phyloP scores from a whole-genome alignment of 306 rosid species.

The Trifolium dubium region DNA sequence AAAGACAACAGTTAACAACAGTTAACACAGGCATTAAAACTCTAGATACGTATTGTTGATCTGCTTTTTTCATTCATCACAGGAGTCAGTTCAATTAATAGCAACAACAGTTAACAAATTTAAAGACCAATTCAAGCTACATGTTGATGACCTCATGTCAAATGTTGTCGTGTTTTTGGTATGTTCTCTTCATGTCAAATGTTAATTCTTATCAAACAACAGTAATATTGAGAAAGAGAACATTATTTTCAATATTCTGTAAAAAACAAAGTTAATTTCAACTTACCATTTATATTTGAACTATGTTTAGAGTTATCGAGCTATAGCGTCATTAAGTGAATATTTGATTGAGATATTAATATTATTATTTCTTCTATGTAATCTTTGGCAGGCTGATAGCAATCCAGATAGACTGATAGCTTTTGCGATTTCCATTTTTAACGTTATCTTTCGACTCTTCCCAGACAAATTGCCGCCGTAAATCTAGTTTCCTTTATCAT shows the following conservation, averaged over 20 bases:
- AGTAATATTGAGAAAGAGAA: too few species aligned
- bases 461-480: conserved; percentile 38
- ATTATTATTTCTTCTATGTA: conserved; percentile 16
- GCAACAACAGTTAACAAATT: conserved; percentile 6
- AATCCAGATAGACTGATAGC: conserved; percentile 24
- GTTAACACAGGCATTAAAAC: too few species aligned
- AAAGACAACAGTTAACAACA: too few species aligned
- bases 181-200: background rate
- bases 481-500: conserved; percentile 10
- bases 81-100: conserved; percentile 22
- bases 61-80: background rate
- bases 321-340: too few species aligned
- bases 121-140: background rate
- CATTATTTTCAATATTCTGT: background rate
- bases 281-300: background rate
- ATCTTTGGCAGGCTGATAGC: conserved; percentile 33
- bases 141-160: conserved; percentile 19
- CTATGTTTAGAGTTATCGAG: background rate
- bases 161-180: conserved; percentile 31
- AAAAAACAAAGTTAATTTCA: background rate
- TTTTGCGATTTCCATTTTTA: conserved; percentile 33
- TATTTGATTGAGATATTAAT: too few species aligned
- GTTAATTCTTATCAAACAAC: background rate
- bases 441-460: conserved; percentile 19
- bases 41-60: background rate